Conservation (phyloP, 495 filamentous ascomycete species). For the Penicillium dipodomyicola region DNA sequence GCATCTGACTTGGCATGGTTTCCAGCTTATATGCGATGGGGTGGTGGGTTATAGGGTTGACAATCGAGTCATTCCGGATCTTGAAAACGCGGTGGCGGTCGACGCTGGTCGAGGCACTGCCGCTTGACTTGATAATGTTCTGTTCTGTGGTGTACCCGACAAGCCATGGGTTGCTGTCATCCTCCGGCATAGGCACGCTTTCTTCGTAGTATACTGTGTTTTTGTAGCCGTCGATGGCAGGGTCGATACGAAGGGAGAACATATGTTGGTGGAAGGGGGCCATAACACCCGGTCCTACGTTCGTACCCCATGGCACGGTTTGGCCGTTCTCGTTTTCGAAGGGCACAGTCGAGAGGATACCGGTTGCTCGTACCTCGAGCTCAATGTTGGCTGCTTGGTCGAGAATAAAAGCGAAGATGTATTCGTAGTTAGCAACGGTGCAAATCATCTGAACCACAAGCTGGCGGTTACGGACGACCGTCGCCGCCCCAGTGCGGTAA, state of each 20-base stretch:
- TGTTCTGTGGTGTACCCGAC: slow-evolving; percentile 68
- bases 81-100: slow-evolving; percentile 72
- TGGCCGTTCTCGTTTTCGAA: slow-evolving; percentile 58
- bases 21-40: slow-evolving; percentile 79
- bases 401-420: slow-evolving; percentile 81
- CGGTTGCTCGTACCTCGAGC: slow-evolving; percentile 85
- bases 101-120: slow-evolving; percentile 62
- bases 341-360: slow-evolving; percentile 80
- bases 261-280: slow-evolving; percentile 83
- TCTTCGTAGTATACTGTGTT: slow-evolving; percentile 74
- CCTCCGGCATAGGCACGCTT: slow-evolving; percentile 67
- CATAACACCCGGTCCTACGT: slow-evolving; percentile 82
- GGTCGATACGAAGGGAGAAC: slow-evolving; percentile 86
- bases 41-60: slow-evolving; percentile 71
- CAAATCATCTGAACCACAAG: slow-evolving; percentile 71
- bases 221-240: slow-evolving; percentile 69
- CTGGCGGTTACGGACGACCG: slow-evolving; percentile 59
- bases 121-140: slow-evolving; percentile 59
- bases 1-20: slow-evolving; percentile 70
- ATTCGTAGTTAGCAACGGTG: slow-evolving; percentile 81
- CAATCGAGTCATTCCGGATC: slow-evolving; percentile 68
- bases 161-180: slow-evolving; percentile 69
- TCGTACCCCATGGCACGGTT: slow-evolving; percentile 70
- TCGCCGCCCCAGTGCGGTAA: slow-evolving; percentile 59
- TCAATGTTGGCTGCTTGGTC: slow-evolving; percentile 79